Conservation (phyloP, 2,329 filamentous ascomycete genomes). For the Grosmannia serpens region DNA sequence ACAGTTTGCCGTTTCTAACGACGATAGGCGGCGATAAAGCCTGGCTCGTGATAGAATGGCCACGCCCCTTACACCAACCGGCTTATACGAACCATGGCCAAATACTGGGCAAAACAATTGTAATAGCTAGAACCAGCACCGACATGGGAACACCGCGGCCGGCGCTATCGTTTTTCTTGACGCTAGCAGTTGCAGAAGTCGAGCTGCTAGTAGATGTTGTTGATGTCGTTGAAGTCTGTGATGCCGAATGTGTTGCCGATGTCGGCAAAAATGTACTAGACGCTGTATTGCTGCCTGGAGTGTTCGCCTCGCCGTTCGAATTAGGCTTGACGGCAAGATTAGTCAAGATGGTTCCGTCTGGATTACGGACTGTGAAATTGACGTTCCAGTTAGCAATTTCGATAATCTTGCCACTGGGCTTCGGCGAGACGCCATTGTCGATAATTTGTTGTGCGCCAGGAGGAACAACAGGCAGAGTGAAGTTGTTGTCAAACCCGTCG, state of each 20-base stretch:
- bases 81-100: constrained; percentile 6
- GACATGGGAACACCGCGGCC: constrained; percentile 7
- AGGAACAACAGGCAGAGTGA: constrained; percentile 61
- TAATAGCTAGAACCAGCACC: constrained; percentile 2
- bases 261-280: constrained; percentile 10
- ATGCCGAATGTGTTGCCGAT: not conserved
- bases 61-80: not conserved
- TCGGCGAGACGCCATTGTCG: constrained; percentile 57
- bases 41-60: not conserved
- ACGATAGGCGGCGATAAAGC: not conserved
- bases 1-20: no score
- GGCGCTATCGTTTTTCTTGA: constrained; percentile 13
- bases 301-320: constrained; percentile 32
- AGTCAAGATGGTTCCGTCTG: constrained; percentile 46
- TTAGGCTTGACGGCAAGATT: constrained; percentile 37
- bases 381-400: constrained; percentile 44
- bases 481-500: constrained; percentile 63
- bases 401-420: constrained; percentile 54
- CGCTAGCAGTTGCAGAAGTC: not conserved
- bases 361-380: constrained; percentile 48
- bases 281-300: constrained; percentile 28
- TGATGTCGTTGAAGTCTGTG: not conserved
- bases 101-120: constrained; percentile 4
- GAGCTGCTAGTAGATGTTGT: not conserved
- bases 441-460: constrained; percentile 61